Base-by-base conservation (phyloP, 2,329 filamentous ascomycete genomes). In the Pseudogymnoascus sp. region DNA sequence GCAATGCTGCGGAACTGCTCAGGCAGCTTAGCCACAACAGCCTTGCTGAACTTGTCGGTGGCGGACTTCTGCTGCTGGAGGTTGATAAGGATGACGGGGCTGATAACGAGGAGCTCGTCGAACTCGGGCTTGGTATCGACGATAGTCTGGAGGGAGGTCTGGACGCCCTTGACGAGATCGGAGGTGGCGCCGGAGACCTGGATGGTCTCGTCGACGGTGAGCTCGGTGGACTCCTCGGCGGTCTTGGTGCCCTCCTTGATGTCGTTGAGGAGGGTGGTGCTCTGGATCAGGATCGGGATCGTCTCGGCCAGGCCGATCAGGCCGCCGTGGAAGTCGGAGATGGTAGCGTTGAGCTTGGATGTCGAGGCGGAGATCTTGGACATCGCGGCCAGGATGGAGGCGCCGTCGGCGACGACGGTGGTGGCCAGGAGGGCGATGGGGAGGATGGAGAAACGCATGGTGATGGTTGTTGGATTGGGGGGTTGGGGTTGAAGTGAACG, bases 11-110 rank as follows among this genome's bases (percentile, higher is more conserved):
- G 62, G 7, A 65, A 65, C 10, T 40, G 59, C 23, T 60, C 50
- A 0, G 68, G 68, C 1, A 69, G 63, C 62, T 69, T 69, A 0
- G n/a, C 46, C 15, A 65, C 50, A 15, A 69, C 65, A 11, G 65
- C 65, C 9, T 60, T 62, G 4, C 63, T 64, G 42, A 69, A 68
- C 23, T 62, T 71, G 23, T 70, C 69, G 0, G 77, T 77, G 0
- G 79, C 77, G 1, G 68, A 65, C 68, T 76, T 74, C 71, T 81
- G 72, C 6, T 74, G 64, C 63, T 76, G 68, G 26, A 83, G 67
- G 64, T 76, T 77, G 15, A 78, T 46, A 40, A 79, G 69, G 37
- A 82, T 78, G 37, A 79, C 68, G 0, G 79, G 77, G 56, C 71
- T 73, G 4, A 69, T 38, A 37, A 82, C 66, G 1, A 78, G 61